A percentile compares a stretch with the other conserved stretches of the same genome.
Conservation (phyloP, 345 rosid genomes). For the Camelina sativa region DNA sequence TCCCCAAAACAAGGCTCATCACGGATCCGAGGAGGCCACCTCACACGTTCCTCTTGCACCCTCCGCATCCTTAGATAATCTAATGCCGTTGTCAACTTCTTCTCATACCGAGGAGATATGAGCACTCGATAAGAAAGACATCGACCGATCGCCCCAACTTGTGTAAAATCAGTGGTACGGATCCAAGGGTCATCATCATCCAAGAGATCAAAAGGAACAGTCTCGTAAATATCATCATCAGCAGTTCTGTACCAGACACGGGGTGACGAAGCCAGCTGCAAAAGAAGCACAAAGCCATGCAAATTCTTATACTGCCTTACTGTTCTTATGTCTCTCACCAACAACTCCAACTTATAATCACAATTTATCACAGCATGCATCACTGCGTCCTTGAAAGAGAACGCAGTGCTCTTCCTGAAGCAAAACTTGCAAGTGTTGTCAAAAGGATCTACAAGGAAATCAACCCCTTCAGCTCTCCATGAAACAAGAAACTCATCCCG, state of each 20-base stretch:
- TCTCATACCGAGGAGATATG: conserved; percentile 63
- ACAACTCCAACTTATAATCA: conserved; percentile 80
- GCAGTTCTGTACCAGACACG: conserved; percentile 82
- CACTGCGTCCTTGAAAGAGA: conserved; percentile 58
- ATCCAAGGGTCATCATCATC: conserved; percentile 99
- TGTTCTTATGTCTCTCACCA: conserved; percentile 69
- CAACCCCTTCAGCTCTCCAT: conserved; percentile 65
- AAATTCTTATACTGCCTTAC: conserved; percentile 52
- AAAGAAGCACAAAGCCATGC: conserved; percentile 53
- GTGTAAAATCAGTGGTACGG: conserved; percentile 81
- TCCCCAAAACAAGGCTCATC: conserved; percentile 74
- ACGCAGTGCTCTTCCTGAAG: conserved; percentile 66
- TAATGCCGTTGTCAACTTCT: conserved; percentile 57
- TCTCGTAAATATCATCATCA: conserved; percentile 66
- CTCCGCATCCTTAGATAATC: conserved; percentile 56
- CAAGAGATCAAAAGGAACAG: conserved; percentile 64
- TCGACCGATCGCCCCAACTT: conserved; percentile 74
- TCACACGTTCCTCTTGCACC: conserved; percentile 53
- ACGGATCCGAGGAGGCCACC: conserved; percentile 47
- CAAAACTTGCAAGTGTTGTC: conserved; percentile 74
- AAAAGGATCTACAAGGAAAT: conserved; percentile 87
- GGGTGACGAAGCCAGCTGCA: conserved; percentile 82
- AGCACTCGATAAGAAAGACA: conserved; percentile 63
- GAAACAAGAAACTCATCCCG: conserved; percentile 62
- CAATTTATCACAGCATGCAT: conserved; percentile 69